Evolutionary conservation across 163 green algal genomes (phyloP).

Genomic region (Scenedesmus sp.): DNA sequence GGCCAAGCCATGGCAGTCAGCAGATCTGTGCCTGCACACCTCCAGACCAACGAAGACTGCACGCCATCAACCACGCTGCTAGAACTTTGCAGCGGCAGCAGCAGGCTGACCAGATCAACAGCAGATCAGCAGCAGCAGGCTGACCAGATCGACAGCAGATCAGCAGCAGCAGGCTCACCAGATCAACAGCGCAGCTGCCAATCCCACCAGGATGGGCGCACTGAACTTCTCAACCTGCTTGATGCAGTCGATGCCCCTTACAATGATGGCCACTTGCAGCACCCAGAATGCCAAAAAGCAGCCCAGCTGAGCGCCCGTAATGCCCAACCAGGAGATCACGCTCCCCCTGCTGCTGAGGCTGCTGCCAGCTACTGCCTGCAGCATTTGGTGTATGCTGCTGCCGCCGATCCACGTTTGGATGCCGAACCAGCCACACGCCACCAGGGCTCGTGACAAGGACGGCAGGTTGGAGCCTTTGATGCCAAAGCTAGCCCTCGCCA

Average conservation of each 20-base stretch:
- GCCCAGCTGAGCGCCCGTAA: constrained; percentile 66
- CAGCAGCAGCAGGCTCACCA: constrained; percentile 28
- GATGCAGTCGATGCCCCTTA: constrained; percentile 84
- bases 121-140: background rate
- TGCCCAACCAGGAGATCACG: constrained; percentile 67
- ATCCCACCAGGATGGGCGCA: constrained; percentile 80
- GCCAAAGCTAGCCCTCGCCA: constrained; percentile 80
- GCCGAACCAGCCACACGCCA: constrained; percentile 88
- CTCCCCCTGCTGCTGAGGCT: constrained; percentile 18
- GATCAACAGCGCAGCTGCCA: constrained; percentile 75
- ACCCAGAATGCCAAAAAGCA: constrained; percentile 83
- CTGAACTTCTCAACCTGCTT: constrained; percentile 77
- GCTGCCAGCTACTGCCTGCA: constrained; percentile 53
- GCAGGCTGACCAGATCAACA: no score
- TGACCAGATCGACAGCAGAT: background rate
- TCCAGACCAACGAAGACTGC: no score
- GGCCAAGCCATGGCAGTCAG: no score
- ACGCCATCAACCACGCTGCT: no score
- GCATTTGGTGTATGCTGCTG: constrained; percentile 70
- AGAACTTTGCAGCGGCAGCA: no score
- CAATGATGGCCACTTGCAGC: constrained; percentile 76
- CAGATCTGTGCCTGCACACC: no score
- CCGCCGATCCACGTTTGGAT: constrained; percentile 84
- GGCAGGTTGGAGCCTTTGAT: constrained; percentile 80
- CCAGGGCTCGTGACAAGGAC: constrained; percentile 74